Evolutionary conservation across 208 protist genomes (phyloP), one percentile per base, ranked within the genome.

Genomic region (Trypanosoma boissoni): DNA sequence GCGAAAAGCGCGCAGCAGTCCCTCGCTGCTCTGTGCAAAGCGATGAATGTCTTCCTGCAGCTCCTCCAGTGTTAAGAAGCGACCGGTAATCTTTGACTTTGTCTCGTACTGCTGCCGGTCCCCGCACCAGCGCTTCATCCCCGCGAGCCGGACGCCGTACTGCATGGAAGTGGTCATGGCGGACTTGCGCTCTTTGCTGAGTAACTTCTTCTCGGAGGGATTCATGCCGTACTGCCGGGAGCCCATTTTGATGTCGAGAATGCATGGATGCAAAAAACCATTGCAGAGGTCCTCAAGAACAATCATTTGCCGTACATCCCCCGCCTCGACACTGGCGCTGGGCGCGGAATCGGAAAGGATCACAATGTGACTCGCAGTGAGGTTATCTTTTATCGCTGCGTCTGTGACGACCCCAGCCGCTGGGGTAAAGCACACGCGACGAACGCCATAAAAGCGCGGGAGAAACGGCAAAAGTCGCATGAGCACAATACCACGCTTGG

Each of bases 171-270:
- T 90, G n/a, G 84, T 83, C 29, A 66, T 21, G 41, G 51, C 53
- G 0, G 83, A 57, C 72, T 91, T 91, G 42, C 49, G 64, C 57
- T 84, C 77, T 62, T 94, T 94, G 58, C 82, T 94, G 21, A 42
- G 52, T 28, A 70, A 64, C 80, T 94, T 94, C 34, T 59, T 64
- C 9, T 72, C 68, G 16, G 72, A 66, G 7, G 88, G 74, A 62
- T 88, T 70, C 18, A 94, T 65, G 16, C 88, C 88, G 52, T 92
- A 92, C 74, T 94, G 88, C 1, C 88, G 76, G 23, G 63, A 72
- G 23, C 88, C 88, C 82, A 94, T 94, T 69, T 94, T 94, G 9
- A 92, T 74, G 54, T 94, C 88, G 46, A 94, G 66, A 34, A 94
- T 77, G 48, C 88, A 94, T 0, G 83, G 84, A 18, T 64, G 76